Percentiles rank a stretch among this genome's conserved stretches.
Conservation (phyloP, 345 rosid genomes). For the Dimocarpus longan region DNA sequence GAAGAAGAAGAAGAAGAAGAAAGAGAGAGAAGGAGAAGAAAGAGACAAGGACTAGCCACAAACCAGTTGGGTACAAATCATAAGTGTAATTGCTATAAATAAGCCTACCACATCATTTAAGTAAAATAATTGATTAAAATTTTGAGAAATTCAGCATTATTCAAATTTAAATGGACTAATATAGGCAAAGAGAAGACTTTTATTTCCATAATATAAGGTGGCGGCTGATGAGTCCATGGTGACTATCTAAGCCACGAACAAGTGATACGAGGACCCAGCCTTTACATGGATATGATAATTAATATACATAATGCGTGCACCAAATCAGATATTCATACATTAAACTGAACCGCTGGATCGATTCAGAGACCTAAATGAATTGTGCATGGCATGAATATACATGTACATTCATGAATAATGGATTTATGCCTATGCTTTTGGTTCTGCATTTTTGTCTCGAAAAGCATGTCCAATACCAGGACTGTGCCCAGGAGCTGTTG, state of each 20-base stretch:
- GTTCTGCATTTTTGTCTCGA: conserved; percentile 27
- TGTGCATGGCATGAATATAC: neutral
- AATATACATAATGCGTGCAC: neutral
- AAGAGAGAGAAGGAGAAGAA: too few relatives aligned
- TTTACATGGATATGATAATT: neutral
- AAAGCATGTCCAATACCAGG: conserved; percentile 53
- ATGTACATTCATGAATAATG: too few relatives aligned
- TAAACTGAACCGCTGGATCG: neutral
- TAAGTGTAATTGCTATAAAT: too few relatives aligned
- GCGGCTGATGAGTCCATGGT: neutral
- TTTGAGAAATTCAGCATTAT: too few relatives aligned
- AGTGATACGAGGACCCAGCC: neutral
- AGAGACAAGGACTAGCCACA: too few relatives aligned
- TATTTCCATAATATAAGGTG: neutral
- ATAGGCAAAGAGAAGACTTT: too few relatives aligned
- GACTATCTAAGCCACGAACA: neutral
- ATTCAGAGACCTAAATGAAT: neutral
- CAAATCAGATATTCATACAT: neutral
- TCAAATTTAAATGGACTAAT: too few relatives aligned
- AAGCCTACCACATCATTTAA: too few relatives aligned
- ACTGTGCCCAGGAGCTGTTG: conserved; percentile 58
- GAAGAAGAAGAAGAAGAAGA: too few relatives aligned
- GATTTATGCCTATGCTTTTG: conserved; percentile 30
- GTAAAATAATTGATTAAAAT: too few relatives aligned
- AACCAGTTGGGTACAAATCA: too few relatives aligned